These are phyloP conservation scores for Cydonia oblonga DNA, from an alignment of 331 rosid species.

Conservation along the genomic window DNA sequence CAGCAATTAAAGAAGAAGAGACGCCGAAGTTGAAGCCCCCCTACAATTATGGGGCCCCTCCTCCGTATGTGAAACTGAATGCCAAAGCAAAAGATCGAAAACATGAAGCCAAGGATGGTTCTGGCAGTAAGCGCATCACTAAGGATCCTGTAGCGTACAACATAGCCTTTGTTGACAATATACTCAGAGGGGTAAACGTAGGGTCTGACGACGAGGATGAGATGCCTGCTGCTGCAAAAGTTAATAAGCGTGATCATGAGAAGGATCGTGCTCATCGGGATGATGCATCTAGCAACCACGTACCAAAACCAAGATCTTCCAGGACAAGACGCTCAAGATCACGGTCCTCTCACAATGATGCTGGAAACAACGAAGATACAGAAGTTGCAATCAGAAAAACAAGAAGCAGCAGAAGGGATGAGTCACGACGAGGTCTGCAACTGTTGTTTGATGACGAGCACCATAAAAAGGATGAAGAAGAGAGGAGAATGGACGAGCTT, in stretches of 20 bases:
- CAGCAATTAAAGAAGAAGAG: conserved; percentile 35
- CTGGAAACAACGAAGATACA: conserved; percentile 30
- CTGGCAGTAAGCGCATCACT: conserved; percentile 18
- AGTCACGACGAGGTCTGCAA: conserved; percentile 56
- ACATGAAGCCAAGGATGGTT: conserved; percentile 14
- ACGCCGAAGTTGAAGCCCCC: conserved; percentile 37
- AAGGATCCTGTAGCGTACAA: conserved; percentile 28
- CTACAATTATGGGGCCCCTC: conserved; percentile 52
- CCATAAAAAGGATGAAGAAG: conserved; percentile 55
- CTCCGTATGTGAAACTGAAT: conserved; percentile 70
- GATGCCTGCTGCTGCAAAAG: conserved; percentile 26
- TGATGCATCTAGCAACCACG: conserved; percentile 25
- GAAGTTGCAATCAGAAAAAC: conserved; percentile 36
- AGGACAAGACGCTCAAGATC: conserved; percentile 66
- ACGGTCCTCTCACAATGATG: conserved; percentile 29
- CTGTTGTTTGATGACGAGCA: conserved; percentile 63
- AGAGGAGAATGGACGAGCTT: conserved; percentile 70
- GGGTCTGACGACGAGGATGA: conserved; percentile 38
- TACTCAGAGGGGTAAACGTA: conserved; percentile 22
- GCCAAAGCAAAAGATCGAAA: conserved; percentile 37
- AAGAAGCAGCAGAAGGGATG: conserved; percentile 64
- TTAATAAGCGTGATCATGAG: conserved; percentile 26
- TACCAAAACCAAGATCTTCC: conserved; percentile 51
- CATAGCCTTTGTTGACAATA: conserved; percentile 25
- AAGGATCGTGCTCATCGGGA: conserved; percentile 24